These are phyloP conservation scores for Penicillium sp. DNA, from an alignment of 2,329 filamentous ascomycete genomes.

Conservation along the genomic window DNA sequence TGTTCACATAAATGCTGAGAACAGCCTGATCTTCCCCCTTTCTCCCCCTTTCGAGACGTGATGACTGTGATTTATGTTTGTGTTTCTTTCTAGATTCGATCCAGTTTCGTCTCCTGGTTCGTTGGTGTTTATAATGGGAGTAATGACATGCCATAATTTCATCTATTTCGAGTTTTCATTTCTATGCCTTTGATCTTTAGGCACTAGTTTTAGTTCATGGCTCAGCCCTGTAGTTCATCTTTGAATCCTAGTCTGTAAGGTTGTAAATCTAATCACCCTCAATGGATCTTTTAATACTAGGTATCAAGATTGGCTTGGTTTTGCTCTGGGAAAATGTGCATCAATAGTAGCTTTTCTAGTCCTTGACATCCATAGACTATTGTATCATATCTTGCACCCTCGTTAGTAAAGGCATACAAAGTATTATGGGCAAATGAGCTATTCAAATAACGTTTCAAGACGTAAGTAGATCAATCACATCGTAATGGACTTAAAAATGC, in stretches of 20 bases:
- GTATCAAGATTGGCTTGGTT: no score
- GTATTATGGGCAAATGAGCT: no score
- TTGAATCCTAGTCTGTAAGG: no score
- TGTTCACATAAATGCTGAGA: conserved; percentile 7
- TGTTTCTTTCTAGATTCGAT: conserved; percentile 16
- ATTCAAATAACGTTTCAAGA: neutral
- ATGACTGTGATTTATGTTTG: conserved; percentile 29
- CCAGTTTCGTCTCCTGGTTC: conserved; percentile 26
- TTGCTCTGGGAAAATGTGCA: no score
- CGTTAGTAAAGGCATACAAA: no score
- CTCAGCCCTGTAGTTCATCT: no score
- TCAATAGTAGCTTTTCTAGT: no score
- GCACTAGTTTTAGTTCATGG: no score
- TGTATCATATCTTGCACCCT: no score
- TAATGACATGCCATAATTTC: conserved; percentile 24
- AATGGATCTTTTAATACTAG: no score
- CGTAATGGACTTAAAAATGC: neutral
- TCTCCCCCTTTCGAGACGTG: conserved; percentile 21
- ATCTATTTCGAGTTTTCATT: neutral
- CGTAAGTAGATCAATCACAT: neutral
- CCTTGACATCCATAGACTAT: no score
- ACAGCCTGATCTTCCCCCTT: neutral
- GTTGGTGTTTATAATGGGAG: conserved; percentile 29
- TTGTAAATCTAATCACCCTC: no score
- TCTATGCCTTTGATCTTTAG: neutral